Percentiles rank a stretch among this genome's conserved stretches.
These are phyloP conservation scores for Penicillium paneum DNA, from an alignment of 2,329 filamentous ascomycete genomes.

Conservation along the genomic window DNA sequence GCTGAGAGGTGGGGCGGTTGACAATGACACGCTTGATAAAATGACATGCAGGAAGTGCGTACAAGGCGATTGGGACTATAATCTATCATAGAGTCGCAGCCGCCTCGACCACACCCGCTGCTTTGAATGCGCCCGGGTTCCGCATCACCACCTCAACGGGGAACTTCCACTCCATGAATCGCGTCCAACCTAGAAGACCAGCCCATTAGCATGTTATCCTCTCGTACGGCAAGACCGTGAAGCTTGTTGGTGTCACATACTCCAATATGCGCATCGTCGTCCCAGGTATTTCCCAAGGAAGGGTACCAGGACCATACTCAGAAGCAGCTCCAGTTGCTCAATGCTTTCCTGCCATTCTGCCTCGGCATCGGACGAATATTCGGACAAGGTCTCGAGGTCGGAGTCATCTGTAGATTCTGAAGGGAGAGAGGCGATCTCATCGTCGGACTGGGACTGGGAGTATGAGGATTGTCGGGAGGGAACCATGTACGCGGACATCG, in stretches of 20 bases:
- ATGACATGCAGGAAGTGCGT: not conserved
- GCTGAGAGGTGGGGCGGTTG: not conserved
- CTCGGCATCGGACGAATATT: constrained; percentile 76
- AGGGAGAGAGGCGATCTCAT: constrained; percentile 45
- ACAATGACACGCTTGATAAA: not conserved
- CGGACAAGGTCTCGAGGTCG: constrained; percentile 46
- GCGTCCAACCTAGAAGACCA: constrained; percentile 68
- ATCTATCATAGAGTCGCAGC: constrained; percentile 39
- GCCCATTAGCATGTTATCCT: constrained; percentile 6
- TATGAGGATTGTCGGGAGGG: constrained; percentile 31
- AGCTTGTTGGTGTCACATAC: constrained; percentile 50
- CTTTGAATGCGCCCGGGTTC: constrained; percentile 62
- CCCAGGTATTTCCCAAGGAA: constrained; percentile 95
- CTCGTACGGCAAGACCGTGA: too few species aligned
- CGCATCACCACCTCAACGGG: constrained; percentile 67
- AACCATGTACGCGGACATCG: constrained; percentile 41
- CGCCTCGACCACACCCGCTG: constrained; percentile 61
- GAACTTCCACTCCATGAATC: constrained; percentile 94
- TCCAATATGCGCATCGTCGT: constrained; percentile 92
- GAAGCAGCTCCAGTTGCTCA: constrained; percentile 85
- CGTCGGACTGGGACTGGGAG: constrained; percentile 34
- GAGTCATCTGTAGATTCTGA: constrained; percentile 40
- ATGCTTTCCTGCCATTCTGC: constrained; percentile 91
- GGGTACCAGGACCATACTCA: constrained; percentile 92
- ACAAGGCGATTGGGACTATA: not conserved